phyloP scores from a whole-genome alignment of 1,139 yeast genomes.

The Zygosaccharomyces sapae region DNA sequence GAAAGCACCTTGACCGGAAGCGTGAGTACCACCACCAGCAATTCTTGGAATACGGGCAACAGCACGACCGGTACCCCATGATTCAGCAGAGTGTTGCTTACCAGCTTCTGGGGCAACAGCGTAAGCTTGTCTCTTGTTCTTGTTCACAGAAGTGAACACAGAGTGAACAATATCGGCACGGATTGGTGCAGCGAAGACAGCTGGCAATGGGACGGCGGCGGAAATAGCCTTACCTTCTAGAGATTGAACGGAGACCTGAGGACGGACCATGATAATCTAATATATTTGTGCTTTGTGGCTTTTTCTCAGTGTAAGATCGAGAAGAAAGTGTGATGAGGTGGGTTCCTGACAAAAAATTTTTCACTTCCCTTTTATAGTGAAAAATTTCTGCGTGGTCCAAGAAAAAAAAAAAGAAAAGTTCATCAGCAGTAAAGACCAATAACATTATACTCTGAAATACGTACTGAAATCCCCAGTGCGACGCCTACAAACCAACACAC shows the following conservation, averaged over 20 bases:
- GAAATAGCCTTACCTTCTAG: conserved; percentile 83
- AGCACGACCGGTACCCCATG: conserved; percentile 99
- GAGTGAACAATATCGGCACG: conserved; percentile 99
- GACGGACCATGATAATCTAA: conserved; percentile 64
- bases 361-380: conserved; percentile 9
- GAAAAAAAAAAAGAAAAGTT: background rate
- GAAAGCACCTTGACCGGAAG: conserved; percentile 99
- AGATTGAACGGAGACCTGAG: conserved; percentile 95
- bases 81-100: conserved; percentile 99
- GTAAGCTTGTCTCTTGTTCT: conserved; percentile 99
- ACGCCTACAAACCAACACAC: background rate
- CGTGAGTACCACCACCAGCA: conserved; percentile 99
- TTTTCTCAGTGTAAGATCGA: background rate
- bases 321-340: background rate
- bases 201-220: conserved; percentile 89
- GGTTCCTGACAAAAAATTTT: conserved; percentile 4
- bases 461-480: background rate
- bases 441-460: background rate
- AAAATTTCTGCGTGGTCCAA: conserved; percentile 13
- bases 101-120: conserved; percentile 99
- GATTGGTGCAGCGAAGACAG: conserved; percentile 99
- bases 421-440: conserved; percentile 3
- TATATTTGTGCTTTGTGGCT: conserved; percentile 11
- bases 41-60: conserved; percentile 99
- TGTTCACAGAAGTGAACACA: conserved; percentile 97